phyloP scores from a whole-genome alignment of 169 alveolate species.

The Babesia divergens region DNA sequence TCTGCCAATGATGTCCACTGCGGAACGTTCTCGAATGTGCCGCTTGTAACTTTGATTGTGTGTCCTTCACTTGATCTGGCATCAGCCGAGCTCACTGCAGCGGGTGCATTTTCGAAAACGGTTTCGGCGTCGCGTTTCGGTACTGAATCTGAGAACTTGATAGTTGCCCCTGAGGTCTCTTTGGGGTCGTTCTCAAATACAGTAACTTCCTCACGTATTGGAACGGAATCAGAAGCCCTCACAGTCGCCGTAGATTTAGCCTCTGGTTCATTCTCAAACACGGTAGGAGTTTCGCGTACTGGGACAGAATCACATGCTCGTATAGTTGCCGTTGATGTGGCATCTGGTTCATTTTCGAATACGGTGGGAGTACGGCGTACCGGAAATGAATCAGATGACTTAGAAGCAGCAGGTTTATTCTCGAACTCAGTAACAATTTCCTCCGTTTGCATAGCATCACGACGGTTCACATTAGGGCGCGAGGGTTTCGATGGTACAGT shows the following conservation, averaged over 20 bases:
- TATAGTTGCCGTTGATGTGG: constrained; percentile 33
- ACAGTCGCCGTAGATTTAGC: constrained; percentile 28
- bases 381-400: neutral
- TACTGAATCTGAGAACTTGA: neutral
- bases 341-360: neutral
- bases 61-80: constrained; percentile 40
- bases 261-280: constrained; percentile 54
- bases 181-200: constrained; percentile 17
- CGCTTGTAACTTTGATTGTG: constrained; percentile 16
- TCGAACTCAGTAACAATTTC: constrained; percentile 12
- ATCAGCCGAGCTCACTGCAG: constrained; percentile 37
- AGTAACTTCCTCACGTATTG: neutral
- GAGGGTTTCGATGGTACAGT: too few species aligned
- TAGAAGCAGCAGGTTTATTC: constrained; percentile 38
- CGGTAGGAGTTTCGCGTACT: neutral
- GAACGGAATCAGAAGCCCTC: constrained; percentile 33
- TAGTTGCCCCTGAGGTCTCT: neutral
- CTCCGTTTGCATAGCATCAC: too few species aligned
- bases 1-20: constrained; percentile 35
- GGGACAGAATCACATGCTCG: neutral
- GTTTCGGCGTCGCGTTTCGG: neutral
- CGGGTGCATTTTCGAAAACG: constrained; percentile 56
- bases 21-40: constrained; percentile 57
- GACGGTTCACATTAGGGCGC: too few species aligned
- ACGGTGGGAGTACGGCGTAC: neutral